Evolutionary conservation across 2,329 filamentous ascomycete genomes (phyloP), one percentile per base, ranked within the genome.

Genomic region (Penicillium sp.): DNA sequence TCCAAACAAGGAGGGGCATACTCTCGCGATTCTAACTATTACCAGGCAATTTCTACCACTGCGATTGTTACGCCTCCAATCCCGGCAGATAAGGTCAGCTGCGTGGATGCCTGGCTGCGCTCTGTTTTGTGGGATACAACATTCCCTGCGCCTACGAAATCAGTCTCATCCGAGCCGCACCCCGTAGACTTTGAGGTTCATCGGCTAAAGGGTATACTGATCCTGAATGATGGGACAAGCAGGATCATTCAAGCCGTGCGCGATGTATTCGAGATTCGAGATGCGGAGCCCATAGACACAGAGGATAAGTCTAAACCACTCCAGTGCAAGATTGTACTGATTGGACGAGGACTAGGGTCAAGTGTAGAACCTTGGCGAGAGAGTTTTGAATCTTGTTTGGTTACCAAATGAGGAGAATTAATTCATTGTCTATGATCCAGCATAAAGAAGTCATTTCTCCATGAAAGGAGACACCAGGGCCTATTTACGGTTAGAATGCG

Each of bases 181-280:
- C 54, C 66, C 62, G 48, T 69, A 54, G 43, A 73, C 4, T 90
- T 95, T 62, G 92, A 97, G 68, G 87, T 97, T 23, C 93, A 99
- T 71, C 85, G 94, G 13, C 79, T 91, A 37, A 99, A 99, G 73
- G 93, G 92, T 0, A 85, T 91, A 3, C 74, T 97, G 7, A 79
- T 84, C 0, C 79, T 93, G 19, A 81, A 87, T 54, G 71, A 76
- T 38, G 91, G 90, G 1, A 78, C 80, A 0, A 78, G 86, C 43
- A 90, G 91, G 71, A 85, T 97, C 62, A 81, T 97, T 8, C 94
- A 99, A 73, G 94, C 93, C 2, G 94, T 99, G 1, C 81, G 93
- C 53, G 93, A 97, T 67, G 84, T 97, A 17, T 99, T 97, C 73
- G 94, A 99, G 69, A 89, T 97, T 25, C 84, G 91, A 25, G 91